Percentiles rank a stretch among this genome's conserved stretches.
Evolutionary conservation across 495 filamentous ascomycete genomes (phyloP).

Genomic region (Viridothelium virens): DNA sequence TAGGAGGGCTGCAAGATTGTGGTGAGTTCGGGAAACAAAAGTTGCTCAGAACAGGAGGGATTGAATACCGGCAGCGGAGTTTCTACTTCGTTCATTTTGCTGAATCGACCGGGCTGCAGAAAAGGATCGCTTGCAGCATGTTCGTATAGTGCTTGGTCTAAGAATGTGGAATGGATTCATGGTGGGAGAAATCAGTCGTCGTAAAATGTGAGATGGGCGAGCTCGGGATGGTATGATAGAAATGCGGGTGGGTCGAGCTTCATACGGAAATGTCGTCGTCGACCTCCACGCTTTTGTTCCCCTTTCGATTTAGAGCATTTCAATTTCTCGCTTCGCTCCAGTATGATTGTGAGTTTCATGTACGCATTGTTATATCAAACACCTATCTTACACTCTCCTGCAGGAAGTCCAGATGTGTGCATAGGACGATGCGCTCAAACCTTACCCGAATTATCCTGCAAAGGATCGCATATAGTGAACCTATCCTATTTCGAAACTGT

Average conservation of each 20-base stretch:
- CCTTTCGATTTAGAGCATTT: neutral
- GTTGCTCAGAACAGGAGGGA: neutral
- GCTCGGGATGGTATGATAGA: neutral
- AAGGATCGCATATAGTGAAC: conserved; percentile 33
- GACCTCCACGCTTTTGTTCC: neutral
- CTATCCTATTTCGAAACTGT: conserved; percentile 19
- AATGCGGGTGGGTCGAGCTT: neutral
- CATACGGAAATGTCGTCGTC: neutral
- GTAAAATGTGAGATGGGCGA: neutral
- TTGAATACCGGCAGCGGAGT: neutral
- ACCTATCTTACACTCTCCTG: too few species aligned
- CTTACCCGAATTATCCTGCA: conserved; percentile 68
- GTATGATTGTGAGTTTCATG: neutral
- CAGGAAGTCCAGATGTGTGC: neutral
- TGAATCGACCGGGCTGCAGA: neutral
- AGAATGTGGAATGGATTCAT: conserved; percentile 1
- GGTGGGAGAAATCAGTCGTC: neutral
- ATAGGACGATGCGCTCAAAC: conserved; percentile 63
- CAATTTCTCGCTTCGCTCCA: too few species aligned
- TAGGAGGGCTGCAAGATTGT: neutral
- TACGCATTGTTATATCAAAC: neutral
- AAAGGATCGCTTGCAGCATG: neutral
- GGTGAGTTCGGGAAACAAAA: neutral
- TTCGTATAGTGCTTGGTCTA: neutral
- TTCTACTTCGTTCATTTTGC: conserved; percentile 7